Evolutionary conservation across 306 rosid species (phyloP), one percentile per base, ranked within the genome.

Genomic region (Cucurbita maxima): DNA sequence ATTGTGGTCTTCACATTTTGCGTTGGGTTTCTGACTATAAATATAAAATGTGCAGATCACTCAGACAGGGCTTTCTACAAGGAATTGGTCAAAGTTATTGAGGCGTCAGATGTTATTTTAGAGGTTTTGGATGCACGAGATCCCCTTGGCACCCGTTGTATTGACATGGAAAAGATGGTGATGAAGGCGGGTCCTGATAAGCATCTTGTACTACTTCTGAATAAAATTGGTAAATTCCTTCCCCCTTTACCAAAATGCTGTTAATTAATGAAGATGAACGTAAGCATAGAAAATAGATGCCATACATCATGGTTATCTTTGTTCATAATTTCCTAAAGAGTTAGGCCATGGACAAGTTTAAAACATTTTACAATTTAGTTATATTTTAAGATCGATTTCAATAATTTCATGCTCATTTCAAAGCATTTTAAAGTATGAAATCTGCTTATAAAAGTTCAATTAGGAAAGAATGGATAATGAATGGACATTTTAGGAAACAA

Each of bases 71-170:
- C 90, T 68, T 95, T 95, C 80, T 91, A 88, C 87, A 89, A 85
- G 83, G 99, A 95, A 78, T 82, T 95, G 83, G 96, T 82, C 10
- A 87, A 88, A 80, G 96, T 95, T 44, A 84, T 95, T 63, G 97
- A 91, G 22, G 93, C 87, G 14, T 95, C 99, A 20, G 97, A 95
- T 85, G 99, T 95, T 22, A 84, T 95, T 84, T 74, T 95, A 79
- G 99, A 95, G 78, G 99, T 95, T 45, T 90, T 95, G 80, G 99
- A 95, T 83, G 99, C 99, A 60, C 88, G 99, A 25, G 99, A 95
- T 80, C 99, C 99, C 20, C 79, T 95, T 75, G 99, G 99, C 74
- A 89, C 97, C 6, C 92, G 99, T 0, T 95, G 97, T 68, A 20
- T 75, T 66, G 92, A 85, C 77, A 89, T 95, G 86, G 97, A 95